phyloP scores from a whole-genome alignment of 2,329 filamentous ascomycete genomes.

The Pseudohalonectria lignicola region DNA sequence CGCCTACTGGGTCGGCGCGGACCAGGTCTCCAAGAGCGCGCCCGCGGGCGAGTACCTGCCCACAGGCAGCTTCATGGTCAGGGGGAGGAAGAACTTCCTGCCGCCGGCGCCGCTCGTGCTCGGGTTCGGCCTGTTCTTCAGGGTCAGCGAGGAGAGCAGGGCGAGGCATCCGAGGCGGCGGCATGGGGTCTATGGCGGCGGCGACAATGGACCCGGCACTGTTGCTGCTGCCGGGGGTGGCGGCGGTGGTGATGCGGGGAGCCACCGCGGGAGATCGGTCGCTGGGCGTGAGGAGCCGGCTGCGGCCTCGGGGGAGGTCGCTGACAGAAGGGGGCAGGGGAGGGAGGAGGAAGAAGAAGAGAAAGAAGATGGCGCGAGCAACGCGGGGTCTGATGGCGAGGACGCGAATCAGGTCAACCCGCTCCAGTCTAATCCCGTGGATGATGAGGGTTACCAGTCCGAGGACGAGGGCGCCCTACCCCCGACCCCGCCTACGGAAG shows the following conservation, averaged over 20 bases:
- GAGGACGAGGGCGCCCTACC: too few species aligned
- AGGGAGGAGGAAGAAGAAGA: too few species aligned
- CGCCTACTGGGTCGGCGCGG: slow-evolving; percentile 87
- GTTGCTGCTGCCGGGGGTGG: too few species aligned
- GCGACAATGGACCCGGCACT: too few species aligned
- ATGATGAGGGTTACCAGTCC: slow-evolving; percentile 13
- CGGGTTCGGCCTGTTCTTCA: slow-evolving; percentile 80
- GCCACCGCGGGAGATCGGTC: too few species aligned
- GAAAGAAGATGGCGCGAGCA: slow-evolving; percentile 14
- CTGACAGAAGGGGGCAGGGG: too few species aligned
- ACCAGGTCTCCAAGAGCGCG: slow-evolving; percentile 82
- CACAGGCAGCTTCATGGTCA: slow-evolving; percentile 67
- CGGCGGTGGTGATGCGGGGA: too few species aligned
- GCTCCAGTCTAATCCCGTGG: slow-evolving; percentile 15
- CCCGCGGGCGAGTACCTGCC: slow-evolving; percentile 70
- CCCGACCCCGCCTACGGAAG: too few species aligned
- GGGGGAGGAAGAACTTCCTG: slow-evolving; percentile 82
- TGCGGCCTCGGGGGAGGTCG: too few species aligned
- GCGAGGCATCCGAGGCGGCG: slow-evolving; percentile 56
- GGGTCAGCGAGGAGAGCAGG: slow-evolving; percentile 80
- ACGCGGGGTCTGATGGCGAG: slow-evolving; percentile 10
- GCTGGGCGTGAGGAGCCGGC: too few species aligned
- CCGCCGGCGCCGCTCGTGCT: slow-evolving; percentile 80
- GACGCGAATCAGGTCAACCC: slow-evolving; percentile 19
- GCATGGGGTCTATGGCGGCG: slow-evolving; percentile 38